These are phyloP conservation scores for Cryptosporidium parvum DNA, from an alignment of 169 alveolate genomes.

Conservation along the genomic window DNA sequence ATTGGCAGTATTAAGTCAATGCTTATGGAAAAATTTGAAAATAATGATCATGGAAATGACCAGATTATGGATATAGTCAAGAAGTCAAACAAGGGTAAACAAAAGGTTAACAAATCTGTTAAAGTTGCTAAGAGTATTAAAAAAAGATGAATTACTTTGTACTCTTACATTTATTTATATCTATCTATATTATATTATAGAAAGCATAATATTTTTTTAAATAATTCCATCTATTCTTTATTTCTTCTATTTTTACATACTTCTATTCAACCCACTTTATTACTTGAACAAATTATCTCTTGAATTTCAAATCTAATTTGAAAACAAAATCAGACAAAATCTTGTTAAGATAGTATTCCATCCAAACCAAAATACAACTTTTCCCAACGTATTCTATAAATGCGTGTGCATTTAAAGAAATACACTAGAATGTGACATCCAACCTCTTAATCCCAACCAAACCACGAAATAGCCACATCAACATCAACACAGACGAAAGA, in stretches of 20 bases:
- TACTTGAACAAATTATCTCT: too few relatives aligned
- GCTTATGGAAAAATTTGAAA: constrained; percentile 3
- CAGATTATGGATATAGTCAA: not conserved
- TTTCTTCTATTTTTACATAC: not conserved
- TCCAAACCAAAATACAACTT: too few relatives aligned
- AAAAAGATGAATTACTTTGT: not conserved
- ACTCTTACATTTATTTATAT: not conserved
- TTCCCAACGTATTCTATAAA: too few relatives aligned
- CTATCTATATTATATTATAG: not conserved
- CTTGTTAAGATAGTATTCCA: too few relatives aligned
- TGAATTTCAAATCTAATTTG: too few relatives aligned
- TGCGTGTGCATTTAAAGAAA: too few relatives aligned
- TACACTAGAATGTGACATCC: too few relatives aligned
- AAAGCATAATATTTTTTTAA: too few relatives aligned
- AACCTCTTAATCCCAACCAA: not conserved
- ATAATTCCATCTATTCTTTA: too few relatives aligned
- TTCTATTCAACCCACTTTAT: too few relatives aligned
- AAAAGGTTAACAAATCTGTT: constrained; percentile 4
- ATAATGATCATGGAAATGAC: not conserved
- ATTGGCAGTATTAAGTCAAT: constrained; percentile 31
- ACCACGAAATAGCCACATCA: not conserved
- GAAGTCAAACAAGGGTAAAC: not conserved
- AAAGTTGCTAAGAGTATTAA: constrained; percentile 7
- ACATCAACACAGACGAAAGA: not conserved
- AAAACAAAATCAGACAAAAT: too few relatives aligned